Evolutionary conservation across 2,329 filamentous ascomycete genomes (phyloP).

Genomic region (Blastomyces parvus): DNA sequence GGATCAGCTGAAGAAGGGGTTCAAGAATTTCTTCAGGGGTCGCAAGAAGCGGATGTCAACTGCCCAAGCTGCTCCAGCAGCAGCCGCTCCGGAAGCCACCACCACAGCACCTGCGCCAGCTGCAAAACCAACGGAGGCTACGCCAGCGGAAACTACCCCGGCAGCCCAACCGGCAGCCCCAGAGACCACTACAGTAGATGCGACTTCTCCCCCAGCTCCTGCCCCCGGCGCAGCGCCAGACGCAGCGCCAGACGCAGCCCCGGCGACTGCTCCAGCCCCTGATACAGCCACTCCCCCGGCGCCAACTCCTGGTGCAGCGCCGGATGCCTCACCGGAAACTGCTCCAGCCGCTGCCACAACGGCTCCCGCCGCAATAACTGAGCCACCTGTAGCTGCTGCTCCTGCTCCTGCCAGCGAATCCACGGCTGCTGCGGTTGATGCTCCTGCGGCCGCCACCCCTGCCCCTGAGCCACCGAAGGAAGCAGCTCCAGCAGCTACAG

Average conservation of each 20-base stretch:
- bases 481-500: neutral
- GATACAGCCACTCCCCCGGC: slow-evolving; percentile 8
- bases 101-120: slow-evolving; percentile 10
- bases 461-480: neutral
- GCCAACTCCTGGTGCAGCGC: slow-evolving; percentile 9
- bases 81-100: slow-evolving; percentile 13
- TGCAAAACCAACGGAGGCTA: slow-evolving; percentile 15
- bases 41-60: slow-evolving; percentile 24
- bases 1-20: slow-evolving; percentile 26
- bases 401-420: slow-evolving; percentile 26
- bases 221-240: slow-evolving; percentile 10
- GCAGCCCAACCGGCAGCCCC: slow-evolving; percentile 7
- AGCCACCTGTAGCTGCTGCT: slow-evolving; percentile 13
- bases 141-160: slow-evolving; percentile 12
- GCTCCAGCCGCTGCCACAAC: slow-evolving; percentile 12
- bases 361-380: neutral
- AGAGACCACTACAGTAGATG: slow-evolving; percentile 12
- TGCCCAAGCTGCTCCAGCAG: slow-evolving; percentile 8
- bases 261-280: slow-evolving; percentile 10
- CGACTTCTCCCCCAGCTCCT: slow-evolving; percentile 12
- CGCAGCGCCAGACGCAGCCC: slow-evolving; percentile 5
- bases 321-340: slow-evolving; percentile 7
- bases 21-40: slow-evolving; percentile 25
- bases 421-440: neutral
- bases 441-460: neutral